A percentile compares a stretch with the other conserved stretches of the same genome.
phyloP scores from a whole-genome alignment of 2,329 filamentous ascomycete species.

The Cladobotryum mycophilum region DNA sequence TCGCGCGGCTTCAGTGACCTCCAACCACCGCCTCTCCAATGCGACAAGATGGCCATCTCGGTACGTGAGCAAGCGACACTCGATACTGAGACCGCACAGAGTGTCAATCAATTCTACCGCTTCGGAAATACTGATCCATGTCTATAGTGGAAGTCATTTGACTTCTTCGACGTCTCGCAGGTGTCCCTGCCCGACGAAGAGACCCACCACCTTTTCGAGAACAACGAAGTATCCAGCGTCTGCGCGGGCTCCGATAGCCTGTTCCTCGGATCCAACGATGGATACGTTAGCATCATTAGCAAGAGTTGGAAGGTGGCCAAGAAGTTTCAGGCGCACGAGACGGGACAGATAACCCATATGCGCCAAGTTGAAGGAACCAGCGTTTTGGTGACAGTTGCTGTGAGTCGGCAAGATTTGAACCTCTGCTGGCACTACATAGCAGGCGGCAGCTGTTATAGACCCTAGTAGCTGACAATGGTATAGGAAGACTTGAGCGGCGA shows the following conservation, averaged over 20 bases:
- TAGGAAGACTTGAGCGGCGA: conserved; percentile 82
- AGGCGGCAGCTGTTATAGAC: no score
- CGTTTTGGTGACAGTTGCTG: conserved; percentile 73
- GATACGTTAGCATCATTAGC: conserved; percentile 80
- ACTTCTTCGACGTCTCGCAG: conserved; percentile 95
- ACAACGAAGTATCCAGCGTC: conserved; percentile 74
- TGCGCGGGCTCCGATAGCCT: conserved; percentile 84
- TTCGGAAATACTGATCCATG: neutral
- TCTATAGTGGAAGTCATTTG: conserved; percentile 91
- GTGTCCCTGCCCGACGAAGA: conserved; percentile 76
- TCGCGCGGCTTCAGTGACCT: conserved; percentile 17
- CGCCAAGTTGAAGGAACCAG: conserved; percentile 84
- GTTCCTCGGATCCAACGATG: conserved; percentile 81
- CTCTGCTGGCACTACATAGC: neutral
- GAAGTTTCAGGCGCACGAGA: conserved; percentile 80
- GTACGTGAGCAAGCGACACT: conserved; percentile 16
- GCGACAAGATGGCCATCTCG: conserved; percentile 31
- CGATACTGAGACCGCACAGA: neutral
- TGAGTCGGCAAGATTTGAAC: conserved; percentile 26
- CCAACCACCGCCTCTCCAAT: conserved; percentile 14
- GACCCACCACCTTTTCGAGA: conserved; percentile 70
- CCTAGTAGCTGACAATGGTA: neutral
- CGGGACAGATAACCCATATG: conserved; percentile 79
- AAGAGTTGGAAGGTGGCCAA: conserved; percentile 80
- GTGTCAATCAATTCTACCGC: neutral